Evolutionary conservation across 495 filamentous ascomycete species (phyloP), one percentile per base, ranked within the genome.

Genomic region (Letharia lupina): DNA sequence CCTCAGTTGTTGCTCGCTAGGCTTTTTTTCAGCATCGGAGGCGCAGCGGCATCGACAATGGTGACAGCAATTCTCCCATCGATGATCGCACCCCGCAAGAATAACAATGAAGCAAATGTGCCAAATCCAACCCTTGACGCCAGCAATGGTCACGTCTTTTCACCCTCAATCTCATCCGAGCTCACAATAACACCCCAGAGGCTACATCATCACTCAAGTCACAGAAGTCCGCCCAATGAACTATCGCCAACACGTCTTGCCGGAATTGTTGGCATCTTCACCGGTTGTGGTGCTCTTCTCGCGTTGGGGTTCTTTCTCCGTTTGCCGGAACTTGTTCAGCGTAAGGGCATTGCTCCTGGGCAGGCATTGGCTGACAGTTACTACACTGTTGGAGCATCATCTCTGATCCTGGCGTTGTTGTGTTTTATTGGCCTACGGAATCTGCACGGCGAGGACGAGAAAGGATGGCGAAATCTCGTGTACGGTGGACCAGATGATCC

Each of bases 21-120:
- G 67, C 79, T 97, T 47, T 78, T 94, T 45, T 99, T 99, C 77
- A 93, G 91, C 67, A 63, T 97, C 16, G 94, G 94, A 15, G 94
- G 89, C 6, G 89, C 93, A 18, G 95, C 94, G 16, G 88, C 90
- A 74, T 91, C 91, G 37, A 98, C 95, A 3, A 99, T 99, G 94
- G 94, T 99, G 40, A 97, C 95, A 8, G 94, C 94, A 1, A 90
- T 95, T 37, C 80, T 98, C 23, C 95, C 94, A 2, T 87, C 89
- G 9, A 90, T 98, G 73, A 92, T 91, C 71, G 68, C 64, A 50
- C 68, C 61, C 63, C 71, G 48, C 67, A 52, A 33, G 62, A 37
- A 50, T 23, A n/a, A 23, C 4, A 28, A 35, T 16, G 66, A 67
- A 59, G n/a, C 18, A 63, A 47, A 60, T 33, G 4, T 56, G 28